Evolutionary conservation across 2,329 filamentous ascomycete species (phyloP).

Genomic region (Fusarium sp.): DNA sequence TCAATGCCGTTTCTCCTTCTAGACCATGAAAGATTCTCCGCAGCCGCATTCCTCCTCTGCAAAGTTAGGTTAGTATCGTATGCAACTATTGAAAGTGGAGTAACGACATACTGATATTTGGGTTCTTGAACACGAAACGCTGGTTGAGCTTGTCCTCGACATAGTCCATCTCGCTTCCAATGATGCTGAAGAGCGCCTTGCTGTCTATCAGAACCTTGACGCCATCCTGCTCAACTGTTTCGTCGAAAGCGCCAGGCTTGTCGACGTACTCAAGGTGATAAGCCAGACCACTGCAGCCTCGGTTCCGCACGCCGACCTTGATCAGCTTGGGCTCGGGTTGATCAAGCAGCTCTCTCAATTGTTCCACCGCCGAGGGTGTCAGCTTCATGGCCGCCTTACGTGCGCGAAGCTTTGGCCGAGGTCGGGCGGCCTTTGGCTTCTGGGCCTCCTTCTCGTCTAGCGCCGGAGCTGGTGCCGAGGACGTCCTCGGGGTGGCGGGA

Average conservation of each 20-base stretch:
- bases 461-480: slow-evolving; percentile 47
- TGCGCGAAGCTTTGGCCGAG: slow-evolving; percentile 58
- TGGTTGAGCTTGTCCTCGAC: slow-evolving; percentile 93
- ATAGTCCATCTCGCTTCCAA: slow-evolving; percentile 99
- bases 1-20: slow-evolving; percentile 17
- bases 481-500: slow-evolving; percentile 37
- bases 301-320: slow-evolving; percentile 91
- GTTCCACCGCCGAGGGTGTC: slow-evolving; percentile 79
- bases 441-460: slow-evolving; percentile 73
- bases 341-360: slow-evolving; percentile 79
- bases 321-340: slow-evolving; percentile 93
- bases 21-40: slow-evolving; percentile 94
- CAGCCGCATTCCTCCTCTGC: slow-evolving; percentile 95
- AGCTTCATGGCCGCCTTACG: slow-evolving; percentile 93
- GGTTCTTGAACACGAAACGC: slow-evolving; percentile 93
- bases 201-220: slow-evolving; percentile 96
- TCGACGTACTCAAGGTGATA: slow-evolving; percentile 97
- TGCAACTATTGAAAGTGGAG: background rate
- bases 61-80: slow-evolving; percentile 45
- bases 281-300: slow-evolving; percentile 90
- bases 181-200: slow-evolving; percentile 97
- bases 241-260: slow-evolving; percentile 86
- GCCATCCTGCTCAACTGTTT: slow-evolving; percentile 93
- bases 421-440: slow-evolving; percentile 63
- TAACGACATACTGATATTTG: slow-evolving; percentile 90